Evolutionary conservation across 345 rosid species (phyloP), one percentile per base, ranked within the genome.

Genomic region (rapeseed (Brassica napus)): DNA sequence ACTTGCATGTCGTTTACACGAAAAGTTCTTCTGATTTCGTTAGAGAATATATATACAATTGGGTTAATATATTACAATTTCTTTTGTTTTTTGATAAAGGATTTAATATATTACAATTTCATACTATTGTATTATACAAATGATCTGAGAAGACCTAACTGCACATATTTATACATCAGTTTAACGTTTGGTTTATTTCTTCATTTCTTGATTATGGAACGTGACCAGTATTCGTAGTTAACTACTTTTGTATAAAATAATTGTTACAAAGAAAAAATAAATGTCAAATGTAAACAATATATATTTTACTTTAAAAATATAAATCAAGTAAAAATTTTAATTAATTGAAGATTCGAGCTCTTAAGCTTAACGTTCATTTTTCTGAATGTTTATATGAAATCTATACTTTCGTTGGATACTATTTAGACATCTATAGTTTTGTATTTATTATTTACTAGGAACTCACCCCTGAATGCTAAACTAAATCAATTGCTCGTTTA

Each of bases 1-100:
- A 60, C 21, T 65, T 73, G 30, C 59, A 55, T 30, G 26, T 58
- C 31, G 60, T 21, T 63, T 78, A 55, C 70, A 55, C 55, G 76
- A 64, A 77, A 77, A 23, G 0, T 28, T 65, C 15, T 9, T 16
- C 28, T 26, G 72, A 72, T 63, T 49, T 34, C 10, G 42, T 69
- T 31, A 61, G 11, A 66, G 54, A 52, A 14, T 31, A 64, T 3
- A 57, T 24, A 57, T 28, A 47, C 58, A 60, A 8, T 23, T 65
- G 10, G 5, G 24, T 65, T 24, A 7, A 18, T 37, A 10, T 67
- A 6, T n/a, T 42, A 24, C 57, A 37, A 8, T 32, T 65, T 6
- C 30, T 18, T 18, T 18, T 18, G 21, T 18, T 18, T 18, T 18
- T 18, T 18, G 21, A 18, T 18, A 18, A 18, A 18, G 21, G 21